phyloP scores from a whole-genome alignment of 768 basidiomycete genomes.

The Sarcodon sp. region DNA sequence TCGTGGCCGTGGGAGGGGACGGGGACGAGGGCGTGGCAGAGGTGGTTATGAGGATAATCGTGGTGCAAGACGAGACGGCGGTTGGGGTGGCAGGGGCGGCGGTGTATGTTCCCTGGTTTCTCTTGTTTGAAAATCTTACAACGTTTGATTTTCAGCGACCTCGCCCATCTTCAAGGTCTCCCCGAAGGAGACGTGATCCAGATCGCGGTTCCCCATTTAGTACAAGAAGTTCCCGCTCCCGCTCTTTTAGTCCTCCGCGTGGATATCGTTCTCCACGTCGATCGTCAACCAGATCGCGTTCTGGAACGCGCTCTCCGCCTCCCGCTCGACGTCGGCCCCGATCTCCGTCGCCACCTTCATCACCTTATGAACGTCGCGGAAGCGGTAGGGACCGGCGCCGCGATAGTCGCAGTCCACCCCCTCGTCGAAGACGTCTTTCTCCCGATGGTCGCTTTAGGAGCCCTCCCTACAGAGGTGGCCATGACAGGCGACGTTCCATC shows the following conservation, averaged over 20 bases:
- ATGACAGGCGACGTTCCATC: not conserved
- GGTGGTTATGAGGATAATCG: conserved; percentile 35
- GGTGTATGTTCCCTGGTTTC: conserved; percentile 21
- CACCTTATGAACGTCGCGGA: conserved; percentile 25
- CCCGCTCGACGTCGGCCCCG: conserved; percentile 28
- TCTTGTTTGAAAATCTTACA: not conserved
- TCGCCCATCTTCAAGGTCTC: conserved; percentile 8
- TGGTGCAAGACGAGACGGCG: conserved; percentile 40
- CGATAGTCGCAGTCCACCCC: conserved; percentile 44
- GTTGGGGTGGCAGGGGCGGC: conserved; percentile 60
- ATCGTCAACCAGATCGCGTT: conserved; percentile 13
- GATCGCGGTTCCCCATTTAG: conserved; percentile 19
- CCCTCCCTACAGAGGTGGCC: not conserved
- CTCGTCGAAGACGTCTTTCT: conserved; percentile 19
- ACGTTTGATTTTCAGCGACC: conserved; percentile 4
- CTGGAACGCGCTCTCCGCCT: conserved; percentile 29
- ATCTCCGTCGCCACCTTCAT: conserved; percentile 34
- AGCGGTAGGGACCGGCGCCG: conserved; percentile 10
- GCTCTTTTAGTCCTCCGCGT: conserved; percentile 7
- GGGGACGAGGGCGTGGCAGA: conserved; percentile 43
- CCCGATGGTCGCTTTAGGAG: conserved; percentile 13
- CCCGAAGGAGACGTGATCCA: conserved; percentile 26
- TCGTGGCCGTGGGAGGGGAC: conserved; percentile 39
- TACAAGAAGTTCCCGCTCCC: conserved; percentile 25
- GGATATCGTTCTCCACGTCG: conserved; percentile 10